phyloP scores from a whole-genome alignment of 495 filamentous ascomycete genomes.

The Parathielavia hyrcaniae region DNA sequence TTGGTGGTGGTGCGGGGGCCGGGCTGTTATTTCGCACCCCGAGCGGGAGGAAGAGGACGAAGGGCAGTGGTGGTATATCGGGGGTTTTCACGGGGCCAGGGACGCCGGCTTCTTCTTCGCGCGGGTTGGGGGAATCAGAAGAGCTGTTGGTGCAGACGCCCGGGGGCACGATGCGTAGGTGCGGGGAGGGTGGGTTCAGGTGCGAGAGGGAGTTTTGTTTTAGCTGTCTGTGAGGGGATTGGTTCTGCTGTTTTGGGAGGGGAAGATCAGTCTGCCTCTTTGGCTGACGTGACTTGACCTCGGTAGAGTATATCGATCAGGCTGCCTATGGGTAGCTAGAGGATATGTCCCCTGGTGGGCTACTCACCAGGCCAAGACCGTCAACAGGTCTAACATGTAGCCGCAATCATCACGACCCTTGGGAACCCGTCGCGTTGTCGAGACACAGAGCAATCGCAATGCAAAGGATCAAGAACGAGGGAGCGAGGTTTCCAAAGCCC shows the following conservation, averaged over 20 bases:
- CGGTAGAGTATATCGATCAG: no score
- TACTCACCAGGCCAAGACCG: no score
- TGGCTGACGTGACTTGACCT: no score
- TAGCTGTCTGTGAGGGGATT: constrained; percentile 33
- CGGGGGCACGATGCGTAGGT: constrained; percentile 39
- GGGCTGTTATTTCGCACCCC: no score
- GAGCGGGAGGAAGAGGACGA: not conserved
- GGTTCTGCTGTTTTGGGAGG: no score
- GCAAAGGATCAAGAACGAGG: not conserved
- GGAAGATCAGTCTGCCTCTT: no score
- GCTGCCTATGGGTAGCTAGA: no score
- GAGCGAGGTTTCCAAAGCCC: not conserved
- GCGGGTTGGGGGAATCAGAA: not conserved
- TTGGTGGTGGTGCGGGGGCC: not conserved
- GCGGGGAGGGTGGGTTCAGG: constrained; percentile 43
- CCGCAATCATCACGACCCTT: no score
- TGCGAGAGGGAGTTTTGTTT: constrained; percentile 48
- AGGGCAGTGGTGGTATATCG: not conserved
- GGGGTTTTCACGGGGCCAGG: not conserved
- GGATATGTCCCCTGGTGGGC: no score
- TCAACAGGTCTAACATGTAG: no score
- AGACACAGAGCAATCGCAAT: not conserved
- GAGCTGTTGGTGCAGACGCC: constrained; percentile 35
- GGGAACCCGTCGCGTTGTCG: no score
- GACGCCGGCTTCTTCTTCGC: not conserved